Evolutionary conservation across 129 eudicot species (phyloP), one percentile per base, ranked within the genome.

Genomic region (Silybum marianum): DNA sequence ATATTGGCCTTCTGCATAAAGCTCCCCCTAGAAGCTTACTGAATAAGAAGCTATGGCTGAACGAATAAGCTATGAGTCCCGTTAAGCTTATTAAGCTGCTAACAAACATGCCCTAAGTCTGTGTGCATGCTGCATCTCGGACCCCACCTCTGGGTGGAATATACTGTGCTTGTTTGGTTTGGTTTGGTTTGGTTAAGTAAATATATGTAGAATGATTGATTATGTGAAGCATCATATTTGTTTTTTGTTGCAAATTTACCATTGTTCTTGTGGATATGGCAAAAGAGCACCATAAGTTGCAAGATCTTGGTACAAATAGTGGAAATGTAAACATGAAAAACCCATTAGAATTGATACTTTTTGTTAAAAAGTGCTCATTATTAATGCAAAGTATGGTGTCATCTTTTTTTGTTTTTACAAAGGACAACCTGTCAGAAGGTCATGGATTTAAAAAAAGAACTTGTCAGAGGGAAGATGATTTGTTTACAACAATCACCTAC

Each of bases 161-260:
- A 51, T 51, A 16, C 8, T 18, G 8, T 2, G 8, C 22, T 51
- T 5, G 19, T 18, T 51, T 18, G 7, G 19, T 4, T 51, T 18
- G 5, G n/a, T 48, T 46, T 11, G 3, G 58, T 46, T 46, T 48
- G 60, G 60, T 48, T 48, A 2, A 3, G 60, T 3, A 48, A 48
- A 7, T 18, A 18, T 48, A 16, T 78, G 75, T 23, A 26, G 11
- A 69, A n/a, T 21, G 75, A 69, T 69, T 11, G 18, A n/a, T 44
- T 70, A 42, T 69, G 2, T 69, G 51, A 78, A 24, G 26, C 58
- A 67, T 62, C 44, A 68, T 78, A 26, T 21, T 42, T 32, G 69
- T 6, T 30, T 23, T 48, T 46, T 0, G 54, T 24, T 79, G 69
- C 48, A 12, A 26, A 48, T 36, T 48, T 69, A 38, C 76, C 69